These are phyloP conservation scores for Lizonia empirigonia DNA, from an alignment of 2,329 filamentous ascomycete species.

Conservation along the genomic window DNA sequence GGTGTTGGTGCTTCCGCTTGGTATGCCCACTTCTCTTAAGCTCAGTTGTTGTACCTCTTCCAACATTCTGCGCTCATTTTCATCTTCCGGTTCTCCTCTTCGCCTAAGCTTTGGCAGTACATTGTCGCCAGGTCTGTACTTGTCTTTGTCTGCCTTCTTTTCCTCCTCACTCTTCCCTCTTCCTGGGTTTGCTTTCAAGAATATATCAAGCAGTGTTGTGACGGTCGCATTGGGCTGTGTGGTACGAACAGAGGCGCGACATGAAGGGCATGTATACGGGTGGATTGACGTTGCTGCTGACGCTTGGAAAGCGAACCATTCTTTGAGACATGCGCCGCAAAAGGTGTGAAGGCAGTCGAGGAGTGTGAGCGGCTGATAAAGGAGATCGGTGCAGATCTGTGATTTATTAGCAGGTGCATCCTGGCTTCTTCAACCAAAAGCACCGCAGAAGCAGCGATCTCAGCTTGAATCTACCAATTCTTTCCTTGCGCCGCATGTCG, in stretches of 20 bases:
- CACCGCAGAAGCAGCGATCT: neutral
- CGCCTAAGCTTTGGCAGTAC: conserved; percentile 69
- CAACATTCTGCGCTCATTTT: conserved; percentile 71
- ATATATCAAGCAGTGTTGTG: conserved; percentile 88
- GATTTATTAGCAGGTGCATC: conserved; percentile 31
- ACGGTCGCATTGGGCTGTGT: conserved; percentile 91
- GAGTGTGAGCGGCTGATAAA: conserved; percentile 87
- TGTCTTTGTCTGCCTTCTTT: conserved; percentile 73
- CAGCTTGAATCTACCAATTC: neutral
- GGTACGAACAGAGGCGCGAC: conserved; percentile 82
- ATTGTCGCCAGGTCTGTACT: conserved; percentile 81
- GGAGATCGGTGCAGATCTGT: conserved; percentile 94
- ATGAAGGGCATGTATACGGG: conserved; percentile 88
- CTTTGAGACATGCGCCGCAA: conserved; percentile 91
- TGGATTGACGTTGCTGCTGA: conserved; percentile 59
- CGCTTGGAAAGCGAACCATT: conserved; percentile 90
- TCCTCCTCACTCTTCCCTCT: conserved; percentile 73
- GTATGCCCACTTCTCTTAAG: conserved; percentile 68
- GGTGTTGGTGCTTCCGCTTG: conserved; percentile 50
- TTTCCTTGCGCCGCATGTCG: neutral
- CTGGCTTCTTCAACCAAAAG: conserved; percentile 3
- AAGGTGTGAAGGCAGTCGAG: conserved; percentile 96
- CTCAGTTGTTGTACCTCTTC: conserved; percentile 76
- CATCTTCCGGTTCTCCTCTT: conserved; percentile 61
- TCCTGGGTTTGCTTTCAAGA: conserved; percentile 77